These are phyloP conservation scores for Claviceps sp. DNA, from an alignment of 2,329 filamentous ascomycete species.

Conservation along the genomic window DNA sequence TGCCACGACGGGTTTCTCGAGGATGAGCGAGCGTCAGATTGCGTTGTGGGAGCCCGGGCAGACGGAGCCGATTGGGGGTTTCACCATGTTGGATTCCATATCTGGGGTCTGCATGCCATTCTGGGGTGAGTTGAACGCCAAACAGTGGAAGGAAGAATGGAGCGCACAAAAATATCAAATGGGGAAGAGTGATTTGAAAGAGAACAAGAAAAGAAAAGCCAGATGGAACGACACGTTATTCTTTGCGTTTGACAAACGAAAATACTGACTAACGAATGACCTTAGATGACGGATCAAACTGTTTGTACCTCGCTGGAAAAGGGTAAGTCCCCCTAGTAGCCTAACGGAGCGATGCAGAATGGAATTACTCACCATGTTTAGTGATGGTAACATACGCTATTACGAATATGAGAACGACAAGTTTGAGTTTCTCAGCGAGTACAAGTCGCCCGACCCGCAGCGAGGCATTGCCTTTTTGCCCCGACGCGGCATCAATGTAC, in stretches of 20 bases:
- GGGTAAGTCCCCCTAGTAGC: conserved; percentile 44
- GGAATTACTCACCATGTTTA: conserved; percentile 23
- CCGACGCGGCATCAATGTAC: conserved; percentile 81
- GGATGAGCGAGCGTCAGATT: conserved; percentile 95
- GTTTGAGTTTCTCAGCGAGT: conserved; percentile 92
- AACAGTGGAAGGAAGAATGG: too few species aligned
- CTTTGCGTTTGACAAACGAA: neutral
- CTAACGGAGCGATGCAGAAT: too few species aligned
- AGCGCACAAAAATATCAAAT: too few species aligned
- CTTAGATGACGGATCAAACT: conserved; percentile 80
- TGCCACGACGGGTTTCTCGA: conserved; percentile 92
- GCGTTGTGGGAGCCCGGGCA: conserved; percentile 89
- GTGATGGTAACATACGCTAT: conserved; percentile 97
- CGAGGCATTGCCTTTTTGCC: conserved; percentile 89
- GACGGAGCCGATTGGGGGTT: conserved; percentile 77
- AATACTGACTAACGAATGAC: conserved; percentile 8
- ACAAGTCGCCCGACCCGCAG: conserved; percentile 94
- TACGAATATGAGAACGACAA: conserved; percentile 98
- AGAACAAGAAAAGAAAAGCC: neutral
- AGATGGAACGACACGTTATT: too few species aligned
- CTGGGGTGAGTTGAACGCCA: conserved; percentile 50
- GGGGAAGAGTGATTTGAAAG: neutral
- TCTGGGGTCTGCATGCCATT: conserved; percentile 99
- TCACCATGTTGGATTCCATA: conserved; percentile 83
- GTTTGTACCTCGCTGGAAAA: conserved; percentile 92